A percentile compares a stretch with the other conserved stretches of the same genome.
phyloP scores from a whole-genome alignment of 2,329 filamentous ascomycete species.

The Coniochaeta ligniaria region DNA sequence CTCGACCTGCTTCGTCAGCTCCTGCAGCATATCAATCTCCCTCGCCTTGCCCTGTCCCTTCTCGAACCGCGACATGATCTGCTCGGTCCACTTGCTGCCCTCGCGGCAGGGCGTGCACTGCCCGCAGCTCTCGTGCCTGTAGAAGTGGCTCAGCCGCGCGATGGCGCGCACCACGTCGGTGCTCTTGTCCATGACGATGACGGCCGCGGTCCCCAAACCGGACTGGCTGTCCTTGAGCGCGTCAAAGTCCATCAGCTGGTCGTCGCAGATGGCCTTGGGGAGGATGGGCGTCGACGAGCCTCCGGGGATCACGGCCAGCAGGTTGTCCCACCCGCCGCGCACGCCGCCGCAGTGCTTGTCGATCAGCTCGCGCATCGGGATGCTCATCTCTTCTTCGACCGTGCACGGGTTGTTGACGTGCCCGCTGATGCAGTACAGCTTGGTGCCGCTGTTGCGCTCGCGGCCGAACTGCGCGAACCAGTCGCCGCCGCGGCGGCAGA shows the following conservation, averaged over 20 bases:
- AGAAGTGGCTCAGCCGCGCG: constrained; percentile 88
- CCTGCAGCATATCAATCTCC: constrained; percentile 99
- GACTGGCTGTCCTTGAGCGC: constrained; percentile 96
- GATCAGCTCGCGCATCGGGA: constrained; percentile 89
- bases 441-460: constrained; percentile 93
- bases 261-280: constrained; percentile 82
- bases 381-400: constrained; percentile 99
- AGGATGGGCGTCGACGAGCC: constrained; percentile 95
- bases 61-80: constrained; percentile 97
- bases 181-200: constrained; percentile 99
- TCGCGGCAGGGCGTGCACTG: constrained; percentile 99
- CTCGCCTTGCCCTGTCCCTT: constrained; percentile 79
- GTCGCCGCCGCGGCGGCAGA: constrained; percentile 80
- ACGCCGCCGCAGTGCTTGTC: constrained; percentile 98
- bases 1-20: constrained; percentile 98
- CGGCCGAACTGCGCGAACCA: constrained; percentile 96
- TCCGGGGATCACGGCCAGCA: constrained; percentile 89
- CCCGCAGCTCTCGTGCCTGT: constrained; percentile 96
- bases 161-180: constrained; percentile 94
- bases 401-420: constrained; percentile 98
- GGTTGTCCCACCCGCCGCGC: constrained; percentile 94
- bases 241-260: constrained; percentile 98
- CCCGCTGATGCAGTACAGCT: constrained; percentile 96
- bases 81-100: constrained; percentile 97
- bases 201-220: constrained; percentile 91